Evolutionary conservation across 1,284 basidiomycete species (phyloP), one percentile per base, ranked within the genome.

Genomic region (Xanthoconium separans): DNA sequence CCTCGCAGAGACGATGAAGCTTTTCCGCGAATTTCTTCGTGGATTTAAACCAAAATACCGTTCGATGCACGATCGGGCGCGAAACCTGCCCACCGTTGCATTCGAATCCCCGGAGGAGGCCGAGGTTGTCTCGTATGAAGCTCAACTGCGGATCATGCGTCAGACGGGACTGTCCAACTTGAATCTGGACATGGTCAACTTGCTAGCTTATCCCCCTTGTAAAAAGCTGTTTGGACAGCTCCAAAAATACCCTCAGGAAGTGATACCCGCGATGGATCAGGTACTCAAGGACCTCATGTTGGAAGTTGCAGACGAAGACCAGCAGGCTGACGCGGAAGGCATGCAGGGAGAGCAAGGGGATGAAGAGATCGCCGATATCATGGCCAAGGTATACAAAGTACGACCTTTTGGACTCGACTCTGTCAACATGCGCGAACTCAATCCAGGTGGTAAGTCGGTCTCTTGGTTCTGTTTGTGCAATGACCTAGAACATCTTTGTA

Each of bases 31-130:
- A 46, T 98, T 98, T 71, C 74, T 99, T 53, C 84, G 83, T 47
- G 90, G 91, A 0, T 99, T 98, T 81, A 97, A 97, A 67, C 85
- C 88, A 52, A 98, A 97, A 71, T 98, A 98, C 65, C 84, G 96
- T 4, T 79, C 86, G 41, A 79, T 80, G 0, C 81, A 91, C 65
- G 89, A 93, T 65, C 82, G 89, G 31, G 82, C 85, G 50, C 77
- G 79, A 24, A 84, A 69, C 44, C 60, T 83, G 22, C 78, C 75
- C 6, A 82, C 84, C 2, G 77, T 77, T 13, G 69, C 78, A 0
- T 77, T 91, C 33, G 62, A 81, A 0, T 73, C 82, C 2, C 83
- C 84, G 3, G 83, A 85, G 39, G 87, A 87, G 55, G 87, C 85
- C 16, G 88, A 91, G 59, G 75, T 79, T 9, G 64, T 86, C 15